A percentile compares a stretch with the other conserved stretches of the same genome.
Evolutionary conservation across 2,329 filamentous ascomycete species (phyloP).

Genomic region (Rugonectria rugulosa): DNA sequence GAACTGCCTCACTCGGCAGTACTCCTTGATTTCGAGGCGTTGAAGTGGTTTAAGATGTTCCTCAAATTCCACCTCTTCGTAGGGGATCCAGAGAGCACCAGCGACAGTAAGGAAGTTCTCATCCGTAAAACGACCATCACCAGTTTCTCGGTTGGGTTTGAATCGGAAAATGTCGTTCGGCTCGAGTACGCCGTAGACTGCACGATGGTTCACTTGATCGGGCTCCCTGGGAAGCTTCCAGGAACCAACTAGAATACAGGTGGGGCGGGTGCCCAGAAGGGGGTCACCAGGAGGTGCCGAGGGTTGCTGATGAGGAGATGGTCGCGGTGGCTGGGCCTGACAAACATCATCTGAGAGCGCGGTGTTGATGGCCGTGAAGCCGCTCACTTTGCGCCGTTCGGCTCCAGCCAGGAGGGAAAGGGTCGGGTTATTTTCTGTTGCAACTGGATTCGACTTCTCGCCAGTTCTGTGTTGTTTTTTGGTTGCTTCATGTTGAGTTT

Average conservation of each 20-base stretch:
- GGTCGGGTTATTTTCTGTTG: constrained; percentile 50
- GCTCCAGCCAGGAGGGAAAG: constrained; percentile 53
- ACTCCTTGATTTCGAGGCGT: constrained; percentile 68
- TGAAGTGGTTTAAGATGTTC: constrained; percentile 59
- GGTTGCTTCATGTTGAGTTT: constrained; percentile 43
- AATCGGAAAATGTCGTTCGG: constrained; percentile 72
- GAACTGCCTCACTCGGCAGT: constrained; percentile 67
- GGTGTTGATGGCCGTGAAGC: constrained; percentile 45
- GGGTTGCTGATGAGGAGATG: constrained; percentile 32
- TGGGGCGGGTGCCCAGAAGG: constrained; percentile 62
- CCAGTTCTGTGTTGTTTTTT: constrained; percentile 49
- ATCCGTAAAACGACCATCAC: constrained; percentile 64
- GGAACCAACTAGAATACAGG: constrained; percentile 64
- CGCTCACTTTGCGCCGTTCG: constrained; percentile 59
- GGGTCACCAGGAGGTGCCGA: constrained; percentile 44
- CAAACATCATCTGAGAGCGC: constrained; percentile 33
- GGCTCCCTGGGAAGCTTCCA: constrained; percentile 63
- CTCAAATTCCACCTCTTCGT: constrained; percentile 68
- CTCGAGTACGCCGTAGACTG: constrained; percentile 68
- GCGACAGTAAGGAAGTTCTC: constrained; percentile 68
- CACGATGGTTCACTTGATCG: constrained; percentile 61
- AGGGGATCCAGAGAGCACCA: constrained; percentile 68
- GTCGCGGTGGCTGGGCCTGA: constrained; percentile 24
- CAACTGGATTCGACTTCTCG: constrained; percentile 53
- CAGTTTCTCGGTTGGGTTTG: constrained; percentile 66